phyloP scores from a whole-genome alignment of 306 rosid genomes.

The Malus orientalis region DNA sequence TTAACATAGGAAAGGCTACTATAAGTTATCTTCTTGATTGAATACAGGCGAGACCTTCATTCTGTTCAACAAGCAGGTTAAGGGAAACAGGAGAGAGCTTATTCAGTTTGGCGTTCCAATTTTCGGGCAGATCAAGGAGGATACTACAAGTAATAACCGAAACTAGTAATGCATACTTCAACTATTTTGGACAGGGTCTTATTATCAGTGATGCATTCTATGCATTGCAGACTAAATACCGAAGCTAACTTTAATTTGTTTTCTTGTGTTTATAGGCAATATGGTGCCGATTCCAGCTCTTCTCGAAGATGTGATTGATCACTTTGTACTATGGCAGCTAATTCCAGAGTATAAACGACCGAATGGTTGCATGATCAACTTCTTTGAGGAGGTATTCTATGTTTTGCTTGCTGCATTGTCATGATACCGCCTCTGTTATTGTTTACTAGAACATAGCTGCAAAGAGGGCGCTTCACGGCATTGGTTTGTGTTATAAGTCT shows the following conservation, averaged over 20 bases:
- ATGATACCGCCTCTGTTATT: conserved; percentile 15
- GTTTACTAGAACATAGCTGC: conserved; percentile 21
- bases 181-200: not conserved
- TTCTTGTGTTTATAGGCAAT: conserved; percentile 37
- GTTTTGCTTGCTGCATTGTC: conserved; percentile 23
- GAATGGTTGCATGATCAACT: conserved; percentile 86
- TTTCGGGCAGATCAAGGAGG: conserved; percentile 77
- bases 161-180: conserved; percentile 15
- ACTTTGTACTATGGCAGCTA: conserved; percentile 82
- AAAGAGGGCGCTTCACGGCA: conserved; percentile 9
- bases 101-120: conserved; percentile 91
- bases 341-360: conserved; percentile 97
- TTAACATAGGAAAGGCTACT: not conserved
- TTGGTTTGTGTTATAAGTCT: conserved; percentile 17
- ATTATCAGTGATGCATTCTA: not conserved
- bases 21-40: not conserved
- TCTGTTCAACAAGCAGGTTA: conserved; percentile 80
- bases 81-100: conserved; percentile 89
- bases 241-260: not conserved
- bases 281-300: conserved; percentile 86
- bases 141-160: conserved; percentile 39
- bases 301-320: conserved; percentile 75
- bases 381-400: conserved; percentile 81
- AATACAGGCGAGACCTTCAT: conserved; percentile 76
- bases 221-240: not conserved